phyloP scores from a whole-genome alignment of 2,329 filamentous ascomycete genomes.

The Aspergillaceae sp. region DNA sequence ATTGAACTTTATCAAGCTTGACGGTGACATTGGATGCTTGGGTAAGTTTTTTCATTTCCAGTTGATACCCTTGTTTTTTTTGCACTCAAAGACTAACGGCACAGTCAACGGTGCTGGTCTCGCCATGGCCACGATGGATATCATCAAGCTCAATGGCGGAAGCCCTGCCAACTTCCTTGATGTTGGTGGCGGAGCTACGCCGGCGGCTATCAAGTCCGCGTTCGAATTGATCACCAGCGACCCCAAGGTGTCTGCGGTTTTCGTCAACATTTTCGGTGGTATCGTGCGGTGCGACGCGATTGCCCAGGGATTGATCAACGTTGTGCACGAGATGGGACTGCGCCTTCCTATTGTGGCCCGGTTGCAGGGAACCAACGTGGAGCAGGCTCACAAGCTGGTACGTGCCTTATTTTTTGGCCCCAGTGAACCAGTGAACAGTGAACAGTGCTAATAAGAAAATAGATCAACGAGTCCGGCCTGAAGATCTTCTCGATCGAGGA shows the following conservation, averaged over 20 bases:
- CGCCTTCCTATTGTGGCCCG: slow-evolving; percentile 94
- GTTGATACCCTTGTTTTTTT: slow-evolving; percentile 2
- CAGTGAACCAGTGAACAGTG: not conserved
- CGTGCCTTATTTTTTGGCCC: slow-evolving; percentile 13
- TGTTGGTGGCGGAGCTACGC: slow-evolving; percentile 94
- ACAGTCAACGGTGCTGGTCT: slow-evolving; percentile 93
- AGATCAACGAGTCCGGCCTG: slow-evolving; percentile 92
- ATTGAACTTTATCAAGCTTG: slow-evolving; percentile 99
- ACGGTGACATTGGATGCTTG: slow-evolving; percentile 96
- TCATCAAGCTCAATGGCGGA: slow-evolving; percentile 99
- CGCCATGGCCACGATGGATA: slow-evolving; percentile 99
- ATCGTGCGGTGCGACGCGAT: slow-evolving; percentile 98
- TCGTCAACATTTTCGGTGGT: slow-evolving; percentile 99
- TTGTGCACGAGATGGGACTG: slow-evolving; percentile 88
- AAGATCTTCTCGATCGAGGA: slow-evolving; percentile 99
- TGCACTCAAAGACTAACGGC: not conserved
- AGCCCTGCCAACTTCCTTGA: slow-evolving; percentile 97
- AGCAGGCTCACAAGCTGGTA: slow-evolving; percentile 74
- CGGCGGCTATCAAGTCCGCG: slow-evolving; percentile 90
- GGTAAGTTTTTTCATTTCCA: slow-evolving; percentile 20
- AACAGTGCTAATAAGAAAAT: slow-evolving; percentile 1
- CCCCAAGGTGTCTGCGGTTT: slow-evolving; percentile 95
- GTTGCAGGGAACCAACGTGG: slow-evolving; percentile 97
- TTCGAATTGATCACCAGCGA: slow-evolving; percentile 99
- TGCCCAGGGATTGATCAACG: slow-evolving; percentile 89